Conservation (phyloP, 1,284 basidiomycete genomes). For the Pterulicium gracile region DNA sequence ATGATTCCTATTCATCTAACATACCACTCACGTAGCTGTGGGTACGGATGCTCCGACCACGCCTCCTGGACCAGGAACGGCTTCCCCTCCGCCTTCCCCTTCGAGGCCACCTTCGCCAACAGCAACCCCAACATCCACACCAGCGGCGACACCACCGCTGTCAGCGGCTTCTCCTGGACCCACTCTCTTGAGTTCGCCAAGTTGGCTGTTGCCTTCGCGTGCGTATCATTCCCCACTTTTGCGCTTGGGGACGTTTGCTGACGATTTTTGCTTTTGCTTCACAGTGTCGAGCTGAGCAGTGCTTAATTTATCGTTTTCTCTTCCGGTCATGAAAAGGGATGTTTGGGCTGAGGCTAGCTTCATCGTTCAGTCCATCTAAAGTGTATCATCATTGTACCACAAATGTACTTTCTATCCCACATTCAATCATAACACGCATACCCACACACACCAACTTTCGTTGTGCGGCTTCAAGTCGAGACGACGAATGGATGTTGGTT, state of each 20-base stretch:
- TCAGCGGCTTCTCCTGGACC: background rate
- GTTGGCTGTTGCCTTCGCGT: constrained; percentile 1
- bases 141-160: background rate
- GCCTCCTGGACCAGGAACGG: constrained; percentile 1
- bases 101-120: background rate
- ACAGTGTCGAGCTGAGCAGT: background rate
- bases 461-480: too few relatives aligned
- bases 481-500: too few relatives aligned
- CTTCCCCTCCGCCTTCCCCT: background rate
- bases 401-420: too few relatives aligned
- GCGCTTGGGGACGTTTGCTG: too few relatives aligned
- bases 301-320: background rate
- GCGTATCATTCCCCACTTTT: background rate
- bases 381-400: too few relatives aligned
- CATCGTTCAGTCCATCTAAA: too few relatives aligned
- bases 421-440: too few relatives aligned
- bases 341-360: too few relatives aligned
- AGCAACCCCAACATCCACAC: constrained; percentile 1
- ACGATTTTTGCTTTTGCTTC: background rate
- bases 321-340: too few relatives aligned
- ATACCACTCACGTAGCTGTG: too few relatives aligned
- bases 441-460: too few relatives aligned
- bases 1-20: too few relatives aligned
- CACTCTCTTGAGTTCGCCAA: background rate
- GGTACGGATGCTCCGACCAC: background rate